Percentiles rank a stretch among this genome's conserved stretches.
Conservation (phyloP, 2,329 filamentous ascomycete genomes). For the Plenodomus lindquistii region DNA sequence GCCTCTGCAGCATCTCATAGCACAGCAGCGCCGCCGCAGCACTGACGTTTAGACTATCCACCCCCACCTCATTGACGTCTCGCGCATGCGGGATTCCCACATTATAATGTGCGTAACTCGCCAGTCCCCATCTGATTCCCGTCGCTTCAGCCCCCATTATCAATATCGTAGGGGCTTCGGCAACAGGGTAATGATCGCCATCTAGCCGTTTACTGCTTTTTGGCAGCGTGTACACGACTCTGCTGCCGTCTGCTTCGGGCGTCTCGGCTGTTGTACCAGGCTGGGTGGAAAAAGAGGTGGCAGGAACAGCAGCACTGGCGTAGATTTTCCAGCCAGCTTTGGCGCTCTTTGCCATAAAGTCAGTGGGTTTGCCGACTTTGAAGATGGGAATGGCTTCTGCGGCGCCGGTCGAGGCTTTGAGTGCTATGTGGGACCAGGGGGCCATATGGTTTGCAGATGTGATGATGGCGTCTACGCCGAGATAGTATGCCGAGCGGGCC, state of each 20-base stretch:
- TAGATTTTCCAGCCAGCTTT: constrained; percentile 80
- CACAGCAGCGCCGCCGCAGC: constrained; percentile 81
- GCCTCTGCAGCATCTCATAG: constrained; percentile 64
- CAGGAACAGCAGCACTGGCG: constrained; percentile 61
- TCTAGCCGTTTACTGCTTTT: constrained; percentile 23
- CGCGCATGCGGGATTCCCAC: constrained; percentile 64
- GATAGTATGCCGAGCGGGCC: constrained; percentile 82
- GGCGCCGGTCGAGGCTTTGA: constrained; percentile 88
- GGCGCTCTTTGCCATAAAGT: constrained; percentile 71
- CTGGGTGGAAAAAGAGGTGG: neutral
- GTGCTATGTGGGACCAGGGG: constrained; percentile 72
- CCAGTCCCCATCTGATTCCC: constrained; percentile 31
- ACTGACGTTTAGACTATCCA: constrained; percentile 93
- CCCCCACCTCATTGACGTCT: constrained; percentile 54
- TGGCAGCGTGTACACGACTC: constrained; percentile 30
- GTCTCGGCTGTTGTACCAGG: constrained; percentile 1
- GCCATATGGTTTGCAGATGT: constrained; percentile 74
- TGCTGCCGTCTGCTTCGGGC: constrained; percentile 25
- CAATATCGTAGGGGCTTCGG: constrained; percentile 68
- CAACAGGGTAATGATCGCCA: constrained; percentile 32
- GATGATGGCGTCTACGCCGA: constrained; percentile 84
- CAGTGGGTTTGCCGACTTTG: constrained; percentile 65
- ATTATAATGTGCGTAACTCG: constrained; percentile 64
- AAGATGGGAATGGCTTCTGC: constrained; percentile 79
- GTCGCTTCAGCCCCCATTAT: constrained; percentile 60